Conservation (phyloP, 1,284 basidiomycete genomes). For the Sphaerobolus stellatus region DNA sequence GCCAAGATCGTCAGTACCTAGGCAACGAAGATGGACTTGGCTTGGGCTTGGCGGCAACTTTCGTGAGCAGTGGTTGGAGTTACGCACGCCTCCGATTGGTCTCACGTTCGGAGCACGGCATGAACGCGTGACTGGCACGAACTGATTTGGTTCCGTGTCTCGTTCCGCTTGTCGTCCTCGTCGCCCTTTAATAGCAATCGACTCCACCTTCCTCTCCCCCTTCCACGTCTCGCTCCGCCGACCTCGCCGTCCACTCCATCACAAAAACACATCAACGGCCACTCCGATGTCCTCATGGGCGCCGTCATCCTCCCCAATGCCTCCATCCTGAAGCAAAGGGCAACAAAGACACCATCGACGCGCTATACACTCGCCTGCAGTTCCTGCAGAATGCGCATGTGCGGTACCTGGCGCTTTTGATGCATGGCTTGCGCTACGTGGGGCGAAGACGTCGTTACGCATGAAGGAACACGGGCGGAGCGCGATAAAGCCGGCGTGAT, state of each 20-base stretch:
- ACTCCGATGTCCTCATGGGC: constrained; percentile 91
- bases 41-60: too few species aligned
- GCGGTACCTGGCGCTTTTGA: constrained; percentile 89
- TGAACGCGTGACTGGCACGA: too few species aligned
- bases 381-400: constrained; percentile 92
- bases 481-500: constrained; percentile 76
- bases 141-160: too few species aligned
- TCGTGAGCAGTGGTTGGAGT: too few species aligned
- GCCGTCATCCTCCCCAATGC: constrained; percentile 74
- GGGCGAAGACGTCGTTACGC: constrained; percentile 86
- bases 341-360: neutral
- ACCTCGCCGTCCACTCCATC: constrained; percentile 77
- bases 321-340: constrained; percentile 27
- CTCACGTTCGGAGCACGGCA: too few species aligned
- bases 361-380: constrained; percentile 40
- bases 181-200: constrained; percentile 75
- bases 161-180: too few species aligned
- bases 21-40: too few species aligned
- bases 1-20: too few species aligned
- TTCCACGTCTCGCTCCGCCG: constrained; percentile 90
- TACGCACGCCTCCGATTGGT: too few species aligned
- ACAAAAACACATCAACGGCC: constrained; percentile 96
- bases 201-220: constrained; percentile 91
- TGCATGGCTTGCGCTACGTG: constrained; percentile 88
- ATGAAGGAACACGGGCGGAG: constrained; percentile 88